phyloP scores from a whole-genome alignment of 2,329 filamentous ascomycete species.

The Fusarium zealandicum region DNA sequence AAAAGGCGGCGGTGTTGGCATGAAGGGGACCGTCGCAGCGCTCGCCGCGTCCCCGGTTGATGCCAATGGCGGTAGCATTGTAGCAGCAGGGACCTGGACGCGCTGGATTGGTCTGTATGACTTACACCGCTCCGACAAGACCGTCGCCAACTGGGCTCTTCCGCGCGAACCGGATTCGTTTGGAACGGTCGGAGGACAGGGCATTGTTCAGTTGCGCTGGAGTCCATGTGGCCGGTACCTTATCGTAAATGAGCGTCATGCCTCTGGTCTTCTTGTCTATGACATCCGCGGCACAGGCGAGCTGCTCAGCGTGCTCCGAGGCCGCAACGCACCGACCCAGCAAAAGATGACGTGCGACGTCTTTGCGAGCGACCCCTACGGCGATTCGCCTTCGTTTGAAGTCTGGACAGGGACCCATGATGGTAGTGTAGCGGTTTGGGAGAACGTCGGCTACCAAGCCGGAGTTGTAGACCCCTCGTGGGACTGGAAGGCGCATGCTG shows the following conservation, averaged over 20 bases:
- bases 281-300: conserved; percentile 66
- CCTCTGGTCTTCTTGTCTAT: conserved; percentile 64
- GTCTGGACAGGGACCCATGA: conserved; percentile 67
- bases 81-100: conserved; percentile 71
- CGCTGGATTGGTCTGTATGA: conserved; percentile 70
- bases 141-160: conserved; percentile 67
- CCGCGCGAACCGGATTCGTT: conserved; percentile 65
- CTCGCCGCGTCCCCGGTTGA: conserved; percentile 56
- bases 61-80: conserved; percentile 47
- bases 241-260: conserved; percentile 66
- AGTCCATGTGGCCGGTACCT: conserved; percentile 70
- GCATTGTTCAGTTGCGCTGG: conserved; percentile 68
- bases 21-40: conserved; percentile 67
- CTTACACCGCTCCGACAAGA: conserved; percentile 59
- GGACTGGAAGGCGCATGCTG: conserved; percentile 57
- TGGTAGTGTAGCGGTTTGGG: conserved; percentile 65
- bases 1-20: conserved; percentile 68
- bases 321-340: conserved; percentile 59
- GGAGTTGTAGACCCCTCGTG: conserved; percentile 56
- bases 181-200: conserved; percentile 67
- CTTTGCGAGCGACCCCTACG: conserved; percentile 52
- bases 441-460: conserved; percentile 58
- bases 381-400: conserved; percentile 57
- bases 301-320: conserved; percentile 62
- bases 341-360: conserved; percentile 65